Conservation (phyloP, 768 basidiomycete species). For the Rhizopogon roseolus region DNA sequence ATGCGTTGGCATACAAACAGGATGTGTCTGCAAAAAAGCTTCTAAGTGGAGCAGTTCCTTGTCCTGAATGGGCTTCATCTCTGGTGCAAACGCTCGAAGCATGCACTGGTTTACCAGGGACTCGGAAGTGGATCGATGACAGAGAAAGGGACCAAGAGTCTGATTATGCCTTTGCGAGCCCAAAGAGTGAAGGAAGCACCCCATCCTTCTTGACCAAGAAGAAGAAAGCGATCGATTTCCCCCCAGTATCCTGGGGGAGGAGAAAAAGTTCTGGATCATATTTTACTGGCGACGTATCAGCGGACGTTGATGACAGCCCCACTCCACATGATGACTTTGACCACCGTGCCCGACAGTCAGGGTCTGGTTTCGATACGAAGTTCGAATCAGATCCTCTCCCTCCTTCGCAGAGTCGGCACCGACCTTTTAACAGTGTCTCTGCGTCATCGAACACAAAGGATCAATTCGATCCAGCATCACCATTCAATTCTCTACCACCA, state of each 20-base stretch:
- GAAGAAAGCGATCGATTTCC: slow-evolving; percentile 49
- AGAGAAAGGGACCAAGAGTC: slow-evolving; percentile 27
- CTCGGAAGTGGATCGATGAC: slow-evolving; percentile 63
- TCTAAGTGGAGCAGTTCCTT: slow-evolving; percentile 68
- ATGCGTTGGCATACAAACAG: slow-evolving; percentile 71
- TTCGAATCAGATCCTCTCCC: slow-evolving; percentile 42
- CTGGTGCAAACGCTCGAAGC: slow-evolving; percentile 72
- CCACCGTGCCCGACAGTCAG: slow-evolving; percentile 1
- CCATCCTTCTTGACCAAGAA: slow-evolving; percentile 32
- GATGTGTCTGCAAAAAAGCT: slow-evolving; percentile 76
- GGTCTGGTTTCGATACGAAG: slow-evolving; percentile 33
- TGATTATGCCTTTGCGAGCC: slow-evolving; percentile 57
- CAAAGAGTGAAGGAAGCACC: slow-evolving; percentile 25
- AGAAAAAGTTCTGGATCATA: slow-evolving; percentile 49
- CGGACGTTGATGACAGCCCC: slow-evolving; percentile 14
- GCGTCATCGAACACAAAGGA: slow-evolving; percentile 15
- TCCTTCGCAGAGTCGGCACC: slow-evolving; percentile 22
- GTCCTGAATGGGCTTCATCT: slow-evolving; percentile 74
- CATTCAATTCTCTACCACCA: slow-evolving; percentile 31
- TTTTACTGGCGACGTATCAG: slow-evolving; percentile 29
- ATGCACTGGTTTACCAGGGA: slow-evolving; percentile 67
- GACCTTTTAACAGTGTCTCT: slow-evolving; percentile 13
- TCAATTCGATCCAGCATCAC: slow-evolving; percentile 27
- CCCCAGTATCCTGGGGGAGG: slow-evolving; percentile 61
- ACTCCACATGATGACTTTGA: slow-evolving; percentile 27